These are phyloP conservation scores for Jatropha curcas DNA, from an alignment of 345 rosid genomes.

Conservation along the genomic window DNA sequence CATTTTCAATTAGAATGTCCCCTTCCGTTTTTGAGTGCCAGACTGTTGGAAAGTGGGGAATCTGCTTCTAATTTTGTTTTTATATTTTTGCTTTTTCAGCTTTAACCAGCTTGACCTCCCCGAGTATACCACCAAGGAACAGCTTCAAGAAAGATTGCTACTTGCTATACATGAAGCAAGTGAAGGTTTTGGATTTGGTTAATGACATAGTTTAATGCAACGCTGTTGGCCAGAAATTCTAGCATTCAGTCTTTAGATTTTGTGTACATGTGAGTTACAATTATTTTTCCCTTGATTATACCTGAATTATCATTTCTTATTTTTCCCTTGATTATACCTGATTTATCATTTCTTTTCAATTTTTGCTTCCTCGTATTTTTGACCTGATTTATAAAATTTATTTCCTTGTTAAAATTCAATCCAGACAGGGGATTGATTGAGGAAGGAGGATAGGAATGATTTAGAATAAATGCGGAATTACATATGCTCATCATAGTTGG, in stretches of 20 bases:
- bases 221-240: conserved; percentile 5
- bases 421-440: conserved; percentile 24
- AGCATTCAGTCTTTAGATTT: conserved; percentile 18
- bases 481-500: background rate
- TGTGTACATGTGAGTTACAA: conserved; percentile 38
- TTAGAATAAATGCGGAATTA: conserved; percentile 12
- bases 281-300: background rate
- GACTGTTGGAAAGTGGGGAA: background rate
- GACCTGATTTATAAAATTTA: too few species aligned
- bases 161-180: conserved; percentile 97
- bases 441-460: conserved; percentile 24
- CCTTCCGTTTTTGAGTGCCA: background rate
- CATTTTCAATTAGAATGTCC: background rate
- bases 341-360: background rate
- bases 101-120: conserved; percentile 98
- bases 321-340: background rate
- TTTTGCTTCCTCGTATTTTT: too few species aligned
- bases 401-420: too few species aligned
- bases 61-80: background rate
- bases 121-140: conserved; percentile 76
- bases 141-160: conserved; percentile 78
- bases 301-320: background rate
- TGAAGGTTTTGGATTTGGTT: conserved; percentile 97
- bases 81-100: conserved; percentile 42
- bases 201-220: conserved; percentile 6